A percentile compares a stretch with the other conserved stretches of the same genome.
These are phyloP conservation scores for Sphagnum fallax DNA, from an alignment of 228 moss, liverwort and hornwort genomes.

Conservation along the genomic window DNA sequence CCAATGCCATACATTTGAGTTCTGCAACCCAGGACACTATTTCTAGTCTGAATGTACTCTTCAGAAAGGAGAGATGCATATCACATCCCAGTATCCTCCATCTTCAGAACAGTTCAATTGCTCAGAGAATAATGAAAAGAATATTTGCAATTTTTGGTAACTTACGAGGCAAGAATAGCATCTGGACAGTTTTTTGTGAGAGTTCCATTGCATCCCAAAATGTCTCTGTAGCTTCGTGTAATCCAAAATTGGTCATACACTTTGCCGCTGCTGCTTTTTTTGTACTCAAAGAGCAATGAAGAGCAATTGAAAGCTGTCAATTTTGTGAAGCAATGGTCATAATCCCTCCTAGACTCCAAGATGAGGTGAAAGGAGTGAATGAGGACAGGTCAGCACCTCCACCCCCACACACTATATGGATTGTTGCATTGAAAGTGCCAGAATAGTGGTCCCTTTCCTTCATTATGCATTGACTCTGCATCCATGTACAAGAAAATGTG, in stretches of 20 bases:
- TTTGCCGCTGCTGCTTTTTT: slow-evolving; percentile 41
- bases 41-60: no score
- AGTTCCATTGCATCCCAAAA: slow-evolving; percentile 53
- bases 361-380: slow-evolving; percentile 43
- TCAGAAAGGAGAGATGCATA: no score
- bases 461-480: slow-evolving; percentile 28
- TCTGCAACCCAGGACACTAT: no score
- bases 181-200: slow-evolving; percentile 10
- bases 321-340: slow-evolving; percentile 55
- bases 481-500: neutral
- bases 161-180: slow-evolving; percentile 5
- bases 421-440: slow-evolving; percentile 54
- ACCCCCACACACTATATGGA: slow-evolving; percentile 53
- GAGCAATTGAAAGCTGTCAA: slow-evolving; percentile 72
- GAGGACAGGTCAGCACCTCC: slow-evolving; percentile 45
- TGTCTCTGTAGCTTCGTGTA: slow-evolving; percentile 43
- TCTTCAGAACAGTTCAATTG: no score
- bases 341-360: slow-evolving; percentile 61
- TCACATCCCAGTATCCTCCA: no score
- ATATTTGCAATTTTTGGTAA: no score
- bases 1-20: no score
- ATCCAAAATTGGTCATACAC: slow-evolving; percentile 57
- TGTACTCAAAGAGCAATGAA: slow-evolving; percentile 64
- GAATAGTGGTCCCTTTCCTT: slow-evolving; percentile 41
- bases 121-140: no score